Conservation (phyloP, 169 alveolate genomes). For the Hepatocystis sp. region DNA sequence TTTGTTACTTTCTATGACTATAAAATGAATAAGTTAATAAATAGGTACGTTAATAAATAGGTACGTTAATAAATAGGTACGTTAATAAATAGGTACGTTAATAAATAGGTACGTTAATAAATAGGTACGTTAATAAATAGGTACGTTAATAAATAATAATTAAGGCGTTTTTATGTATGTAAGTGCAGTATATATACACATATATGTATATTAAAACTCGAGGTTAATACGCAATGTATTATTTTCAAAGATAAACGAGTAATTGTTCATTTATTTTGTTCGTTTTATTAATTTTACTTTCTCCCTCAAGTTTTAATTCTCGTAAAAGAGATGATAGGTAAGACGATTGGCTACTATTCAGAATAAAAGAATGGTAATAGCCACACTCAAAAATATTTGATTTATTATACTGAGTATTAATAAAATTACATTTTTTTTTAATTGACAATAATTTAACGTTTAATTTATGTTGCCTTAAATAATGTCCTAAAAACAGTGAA, state of each 20-base stretch:
- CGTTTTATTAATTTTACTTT: constrained; percentile 13
- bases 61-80: no score
- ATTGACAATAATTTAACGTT: constrained; percentile 1
- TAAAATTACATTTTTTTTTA: constrained; percentile 8
- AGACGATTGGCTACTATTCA: neutral
- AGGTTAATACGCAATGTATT: no score
- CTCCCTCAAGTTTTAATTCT: constrained; percentile 3
- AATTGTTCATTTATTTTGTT: neutral
- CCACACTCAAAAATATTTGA: constrained; percentile 21
- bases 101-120: no score
- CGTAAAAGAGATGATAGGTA: constrained; percentile 4
- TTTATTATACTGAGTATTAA: constrained; percentile 4
- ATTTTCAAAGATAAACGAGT: no score
- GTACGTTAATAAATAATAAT: no score
- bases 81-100: no score
- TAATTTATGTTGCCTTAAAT: constrained; percentile 8
- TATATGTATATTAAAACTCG: no score
- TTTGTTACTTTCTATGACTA: constrained; percentile 32
- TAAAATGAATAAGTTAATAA: neutral
- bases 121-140: no score
- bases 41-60: neutral
- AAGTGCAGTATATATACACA: no score
- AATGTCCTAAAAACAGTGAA: constrained; percentile 28
- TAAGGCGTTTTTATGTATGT: no score
- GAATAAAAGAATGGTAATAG: constrained; percentile 10